These are phyloP conservation scores for Stipa capillata DNA, from an alignment of 176 grass and related monocot species.

Conservation along the genomic window DNA sequence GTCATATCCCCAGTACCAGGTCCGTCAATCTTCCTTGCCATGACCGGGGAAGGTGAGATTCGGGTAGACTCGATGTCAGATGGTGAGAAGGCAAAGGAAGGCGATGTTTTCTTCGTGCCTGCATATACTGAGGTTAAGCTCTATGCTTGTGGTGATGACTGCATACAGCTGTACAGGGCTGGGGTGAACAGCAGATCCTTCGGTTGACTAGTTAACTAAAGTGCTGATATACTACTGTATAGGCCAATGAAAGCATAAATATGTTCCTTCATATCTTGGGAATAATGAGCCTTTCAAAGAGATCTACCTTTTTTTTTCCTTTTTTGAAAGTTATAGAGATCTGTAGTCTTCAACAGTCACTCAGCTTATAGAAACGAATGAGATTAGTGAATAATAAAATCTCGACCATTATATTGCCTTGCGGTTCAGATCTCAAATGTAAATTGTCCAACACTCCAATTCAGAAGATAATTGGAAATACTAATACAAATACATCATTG, in stretches of 20 bases:
- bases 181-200: conserved; percentile 84
- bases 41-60: conserved; percentile 46
- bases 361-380: neutral
- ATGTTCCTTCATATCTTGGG: neutral
- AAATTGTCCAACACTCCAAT: neutral
- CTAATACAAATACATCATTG: neutral
- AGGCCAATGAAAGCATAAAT: conserved; percentile 24
- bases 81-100: conserved; percentile 37
- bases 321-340: too few relatives aligned
- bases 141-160: conserved; percentile 20
- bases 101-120: conserved; percentile 65
- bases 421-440: neutral
- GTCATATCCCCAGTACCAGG: conserved; percentile 46
- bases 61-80: conserved; percentile 9
- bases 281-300: conserved; percentile 1
- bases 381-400: neutral
- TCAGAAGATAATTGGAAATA: neutral
- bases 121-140: conserved; percentile 53
- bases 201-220: conserved; percentile 11
- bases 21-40: conserved; percentile 69
- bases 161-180: conserved; percentile 53
- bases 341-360: neutral
- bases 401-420: neutral
- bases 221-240: conserved; percentile 19
- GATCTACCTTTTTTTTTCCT: too few relatives aligned